phyloP scores from a whole-genome alignment of 1,284 basidiomycete species.

The Golubevia pallescens region DNA sequence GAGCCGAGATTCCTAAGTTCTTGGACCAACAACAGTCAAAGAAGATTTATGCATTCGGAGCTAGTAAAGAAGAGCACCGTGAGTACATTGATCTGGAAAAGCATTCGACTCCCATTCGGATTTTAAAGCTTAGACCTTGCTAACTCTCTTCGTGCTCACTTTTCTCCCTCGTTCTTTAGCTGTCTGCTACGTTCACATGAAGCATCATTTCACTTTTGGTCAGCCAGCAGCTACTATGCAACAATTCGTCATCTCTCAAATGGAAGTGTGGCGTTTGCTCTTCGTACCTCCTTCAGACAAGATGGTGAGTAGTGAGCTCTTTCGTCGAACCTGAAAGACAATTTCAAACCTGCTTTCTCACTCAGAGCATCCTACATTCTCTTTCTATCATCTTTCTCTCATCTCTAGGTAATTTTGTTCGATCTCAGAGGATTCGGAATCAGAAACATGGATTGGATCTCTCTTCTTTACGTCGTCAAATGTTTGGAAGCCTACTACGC shows the following conservation, averaged over 20 bases:
- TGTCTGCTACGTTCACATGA: slow-evolving; percentile 19
- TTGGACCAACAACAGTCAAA: slow-evolving; percentile 2
- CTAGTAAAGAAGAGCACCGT: not conserved
- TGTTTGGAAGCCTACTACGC: slow-evolving; percentile 62
- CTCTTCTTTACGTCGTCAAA: slow-evolving; percentile 30
- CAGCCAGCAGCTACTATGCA: slow-evolving; percentile 23
- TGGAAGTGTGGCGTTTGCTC: not conserved
- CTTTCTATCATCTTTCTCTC: no score
- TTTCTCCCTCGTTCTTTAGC: slow-evolving; percentile 10
- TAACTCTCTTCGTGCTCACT: no score
- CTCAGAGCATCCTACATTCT: no score
- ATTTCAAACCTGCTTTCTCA: no score
- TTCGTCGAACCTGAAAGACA: no score
- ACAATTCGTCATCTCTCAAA: slow-evolving; percentile 16
- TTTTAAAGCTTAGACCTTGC: no score
- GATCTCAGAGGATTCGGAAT: slow-evolving; percentile 8
- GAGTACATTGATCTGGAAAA: not conserved
- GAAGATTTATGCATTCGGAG: slow-evolving; percentile 7
- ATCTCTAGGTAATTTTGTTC: not conserved
- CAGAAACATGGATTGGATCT: slow-evolving; percentile 15
- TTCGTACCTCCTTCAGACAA: not conserved
- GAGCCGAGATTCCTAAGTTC: slow-evolving; percentile 2
- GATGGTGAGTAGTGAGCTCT: not conserved
- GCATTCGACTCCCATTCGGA: no score
- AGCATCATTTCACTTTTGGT: slow-evolving; percentile 10